Conservation (phyloP, 2,329 filamentous ascomycete species). For the Fusarium robinianum region DNA sequence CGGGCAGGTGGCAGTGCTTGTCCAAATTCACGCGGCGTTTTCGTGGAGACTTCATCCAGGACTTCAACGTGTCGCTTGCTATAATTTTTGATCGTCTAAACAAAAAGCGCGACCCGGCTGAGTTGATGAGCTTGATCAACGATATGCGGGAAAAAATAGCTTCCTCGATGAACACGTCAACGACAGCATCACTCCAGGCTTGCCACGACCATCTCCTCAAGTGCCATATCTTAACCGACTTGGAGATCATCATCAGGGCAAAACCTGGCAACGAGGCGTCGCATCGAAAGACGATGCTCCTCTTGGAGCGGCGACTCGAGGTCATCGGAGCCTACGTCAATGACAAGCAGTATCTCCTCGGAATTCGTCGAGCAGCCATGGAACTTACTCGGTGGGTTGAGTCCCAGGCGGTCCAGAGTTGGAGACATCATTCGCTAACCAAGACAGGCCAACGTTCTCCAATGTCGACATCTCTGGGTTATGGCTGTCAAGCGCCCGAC, state of each 20-base stretch:
- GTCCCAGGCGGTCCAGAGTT: not conserved
- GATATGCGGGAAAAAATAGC: constrained; percentile 72
- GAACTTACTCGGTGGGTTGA: constrained; percentile 70
- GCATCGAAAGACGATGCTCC: constrained; percentile 39
- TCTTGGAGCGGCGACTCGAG: constrained; percentile 77
- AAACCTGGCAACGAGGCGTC: constrained; percentile 49
- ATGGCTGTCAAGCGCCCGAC: constrained; percentile 83
- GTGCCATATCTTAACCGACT: constrained; percentile 83
- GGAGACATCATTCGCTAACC: constrained; percentile 9
- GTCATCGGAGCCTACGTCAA: constrained; percentile 85
- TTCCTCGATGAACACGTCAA: constrained; percentile 73
- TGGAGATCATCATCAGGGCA: constrained; percentile 72
- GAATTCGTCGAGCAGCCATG: constrained; percentile 86
- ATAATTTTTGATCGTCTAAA: constrained; percentile 59
- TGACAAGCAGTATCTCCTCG: constrained; percentile 92
- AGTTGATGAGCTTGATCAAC: constrained; percentile 62
- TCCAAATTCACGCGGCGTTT: constrained; percentile 66
- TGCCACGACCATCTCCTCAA: constrained; percentile 85
- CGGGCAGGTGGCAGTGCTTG: constrained; percentile 77
- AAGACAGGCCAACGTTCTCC: constrained; percentile 60
- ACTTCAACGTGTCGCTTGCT: constrained; percentile 85
- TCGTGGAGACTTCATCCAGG: constrained; percentile 52
- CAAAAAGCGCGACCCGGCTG: constrained; percentile 55
- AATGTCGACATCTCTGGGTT: constrained; percentile 77
- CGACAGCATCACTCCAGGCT: constrained; percentile 78